Evolutionary conservation across 2,329 filamentous ascomycete species (phyloP).

Genomic region (Nothomitra cinnamomea): DNA sequence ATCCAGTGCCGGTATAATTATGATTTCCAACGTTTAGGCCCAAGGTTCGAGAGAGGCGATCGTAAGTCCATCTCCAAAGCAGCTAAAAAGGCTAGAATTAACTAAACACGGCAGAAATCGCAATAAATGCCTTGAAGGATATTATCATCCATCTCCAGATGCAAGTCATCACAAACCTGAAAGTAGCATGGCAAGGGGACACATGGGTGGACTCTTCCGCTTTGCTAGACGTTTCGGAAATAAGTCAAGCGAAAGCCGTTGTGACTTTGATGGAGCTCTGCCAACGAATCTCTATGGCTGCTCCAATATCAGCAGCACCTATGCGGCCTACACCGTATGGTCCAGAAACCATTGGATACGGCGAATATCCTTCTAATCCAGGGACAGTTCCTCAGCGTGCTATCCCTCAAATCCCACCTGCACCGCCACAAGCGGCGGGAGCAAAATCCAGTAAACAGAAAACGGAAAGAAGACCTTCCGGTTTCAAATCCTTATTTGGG

Average conservation of each 20-base stretch:
- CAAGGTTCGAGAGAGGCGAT: constrained; percentile 21
- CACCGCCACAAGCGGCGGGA: too few species aligned
- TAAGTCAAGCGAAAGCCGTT: constrained; percentile 20
- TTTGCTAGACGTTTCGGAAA: constrained; percentile 21
- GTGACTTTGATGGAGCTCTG: constrained; percentile 21
- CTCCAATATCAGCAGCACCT: constrained; percentile 7
- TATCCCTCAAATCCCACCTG: too few species aligned
- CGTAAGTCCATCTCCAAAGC: constrained; percentile 6
- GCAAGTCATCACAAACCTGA: constrained; percentile 19
- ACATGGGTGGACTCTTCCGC: constrained; percentile 17
- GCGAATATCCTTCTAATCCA: background rate
- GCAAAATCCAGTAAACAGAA: too few species aligned
- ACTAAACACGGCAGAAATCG: constrained; percentile 11
- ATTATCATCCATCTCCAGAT: constrained; percentile 23
- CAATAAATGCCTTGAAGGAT: constrained; percentile 23
- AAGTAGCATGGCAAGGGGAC: constrained; percentile 18
- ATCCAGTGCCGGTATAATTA: constrained; percentile 22
- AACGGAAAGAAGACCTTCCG: too few species aligned
- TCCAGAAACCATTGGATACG: background rate
- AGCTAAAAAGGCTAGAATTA: background rate
- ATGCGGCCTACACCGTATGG: background rate
- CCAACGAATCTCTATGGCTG: constrained; percentile 16
- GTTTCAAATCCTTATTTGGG: too few species aligned
- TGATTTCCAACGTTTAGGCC: constrained; percentile 19
- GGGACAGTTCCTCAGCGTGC: too few species aligned